A percentile compares a stretch with the other conserved stretches of the same genome.
phyloP scores from a whole-genome alignment of 371 early-diverging fungal species.

The Syncephalastrum contaminatum region DNA sequence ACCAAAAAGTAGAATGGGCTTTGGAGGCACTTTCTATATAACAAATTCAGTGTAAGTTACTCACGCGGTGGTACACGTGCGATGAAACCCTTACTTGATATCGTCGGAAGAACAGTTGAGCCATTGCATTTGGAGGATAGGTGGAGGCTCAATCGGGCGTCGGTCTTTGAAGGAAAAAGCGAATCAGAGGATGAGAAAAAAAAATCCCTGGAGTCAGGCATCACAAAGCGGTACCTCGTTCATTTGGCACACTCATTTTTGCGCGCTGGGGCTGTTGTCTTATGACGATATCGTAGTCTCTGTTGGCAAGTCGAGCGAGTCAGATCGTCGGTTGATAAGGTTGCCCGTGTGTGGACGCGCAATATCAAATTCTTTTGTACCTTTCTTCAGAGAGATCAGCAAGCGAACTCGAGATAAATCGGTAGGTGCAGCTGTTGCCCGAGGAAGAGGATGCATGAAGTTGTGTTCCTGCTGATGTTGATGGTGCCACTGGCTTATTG shows the following conservation, averaged over 20 bases:
- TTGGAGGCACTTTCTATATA: constrained; percentile 43
- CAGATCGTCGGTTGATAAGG: background rate
- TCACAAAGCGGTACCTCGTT: constrained; percentile 33
- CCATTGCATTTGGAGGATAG: constrained; percentile 43
- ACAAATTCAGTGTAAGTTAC: constrained; percentile 1
- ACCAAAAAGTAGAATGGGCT: constrained; percentile 49
- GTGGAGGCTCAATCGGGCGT: constrained; percentile 49
- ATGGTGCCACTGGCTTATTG: background rate
- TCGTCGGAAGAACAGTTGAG: constrained; percentile 29
- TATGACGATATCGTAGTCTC: constrained; percentile 25
- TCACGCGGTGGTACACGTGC: too few species aligned
- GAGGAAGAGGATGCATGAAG: too few species aligned
- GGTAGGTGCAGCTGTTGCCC: constrained; percentile 34
- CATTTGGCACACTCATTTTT: constrained; percentile 32
- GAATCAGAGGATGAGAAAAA: background rate
- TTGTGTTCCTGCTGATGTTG: background rate
- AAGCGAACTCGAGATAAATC: constrained; percentile 41
- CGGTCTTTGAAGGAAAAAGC: constrained; percentile 21
- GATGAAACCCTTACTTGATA: constrained; percentile 30
- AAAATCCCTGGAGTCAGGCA: background rate
- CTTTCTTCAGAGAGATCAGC: constrained; percentile 29
- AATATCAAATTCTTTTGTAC: constrained; percentile 14
- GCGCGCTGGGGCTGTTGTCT: constrained; percentile 34
- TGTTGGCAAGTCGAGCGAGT: constrained; percentile 5
- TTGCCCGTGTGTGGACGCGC: too few species aligned